Percentiles rank a stretch among this genome's conserved stretches.
phyloP scores from a whole-genome alignment of 2,329 filamentous ascomycete genomes.

The Penicillium hesseltinei region DNA sequence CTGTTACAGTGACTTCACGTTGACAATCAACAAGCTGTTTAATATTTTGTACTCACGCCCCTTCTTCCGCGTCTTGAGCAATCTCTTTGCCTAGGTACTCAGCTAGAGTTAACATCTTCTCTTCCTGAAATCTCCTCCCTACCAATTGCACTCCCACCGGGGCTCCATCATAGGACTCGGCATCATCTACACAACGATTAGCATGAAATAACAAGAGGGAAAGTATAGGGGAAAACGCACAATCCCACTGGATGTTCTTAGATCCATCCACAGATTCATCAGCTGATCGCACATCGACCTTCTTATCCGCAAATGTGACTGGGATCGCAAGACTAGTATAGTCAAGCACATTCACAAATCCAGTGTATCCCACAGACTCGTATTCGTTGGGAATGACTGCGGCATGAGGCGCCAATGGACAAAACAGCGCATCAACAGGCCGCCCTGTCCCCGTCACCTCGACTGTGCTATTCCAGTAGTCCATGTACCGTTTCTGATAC shows the following conservation, averaged over 20 bases:
- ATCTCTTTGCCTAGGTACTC: conserved; percentile 39
- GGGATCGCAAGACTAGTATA: conserved; percentile 57
- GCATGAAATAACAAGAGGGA: not conserved
- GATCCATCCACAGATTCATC: conserved; percentile 43
- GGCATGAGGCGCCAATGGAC: conserved; percentile 43
- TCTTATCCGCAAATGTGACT: conserved; percentile 54
- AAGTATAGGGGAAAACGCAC: conserved; percentile 36
- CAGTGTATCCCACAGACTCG: conserved; percentile 47
- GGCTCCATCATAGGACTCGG: conserved; percentile 49
- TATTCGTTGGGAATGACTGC: conserved; percentile 45
- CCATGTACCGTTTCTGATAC: conserved; percentile 59
- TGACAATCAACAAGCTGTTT: not conserved
- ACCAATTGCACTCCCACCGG: conserved; percentile 51
- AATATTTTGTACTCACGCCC: not conserved
- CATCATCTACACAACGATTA: conserved; percentile 41
- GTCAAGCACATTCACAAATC: conserved; percentile 55
- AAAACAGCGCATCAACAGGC: conserved; percentile 54
- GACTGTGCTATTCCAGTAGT: conserved; percentile 62
- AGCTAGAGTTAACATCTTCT: conserved; percentile 49
- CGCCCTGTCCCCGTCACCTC: conserved; percentile 50
- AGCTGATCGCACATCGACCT: conserved; percentile 44
- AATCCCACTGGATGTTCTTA: conserved; percentile 50
- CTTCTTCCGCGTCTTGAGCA: conserved; percentile 2
- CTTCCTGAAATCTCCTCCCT: conserved; percentile 51
- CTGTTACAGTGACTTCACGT: not conserved